Conservation (phyloP, 495 filamentous ascomycete species). For the Hyaloscypha hepaticicola region DNA sequence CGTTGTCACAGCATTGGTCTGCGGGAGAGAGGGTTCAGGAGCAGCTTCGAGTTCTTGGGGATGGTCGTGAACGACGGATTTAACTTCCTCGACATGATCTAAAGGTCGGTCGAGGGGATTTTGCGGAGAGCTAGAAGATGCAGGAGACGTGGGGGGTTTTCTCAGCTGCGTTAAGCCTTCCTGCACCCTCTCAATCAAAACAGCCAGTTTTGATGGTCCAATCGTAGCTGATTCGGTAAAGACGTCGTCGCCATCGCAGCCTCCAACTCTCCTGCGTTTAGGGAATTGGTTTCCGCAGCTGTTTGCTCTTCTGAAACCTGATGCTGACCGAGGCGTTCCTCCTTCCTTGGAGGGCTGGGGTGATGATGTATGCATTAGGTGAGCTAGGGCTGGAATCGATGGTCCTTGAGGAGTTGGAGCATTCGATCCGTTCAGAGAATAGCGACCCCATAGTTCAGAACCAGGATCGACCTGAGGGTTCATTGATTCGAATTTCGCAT, state of each 20-base stretch:
- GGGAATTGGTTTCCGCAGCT: slow-evolving; percentile 75
- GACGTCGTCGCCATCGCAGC: slow-evolving; percentile 36
- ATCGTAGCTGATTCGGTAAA: slow-evolving; percentile 31
- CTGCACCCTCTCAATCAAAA: slow-evolving; percentile 67
- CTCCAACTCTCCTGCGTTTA: slow-evolving; percentile 51
- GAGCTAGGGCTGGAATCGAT: slow-evolving; percentile 52
- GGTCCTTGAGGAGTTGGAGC: slow-evolving; percentile 36
- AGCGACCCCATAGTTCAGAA: slow-evolving; percentile 83
- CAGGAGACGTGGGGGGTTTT: slow-evolving; percentile 4
- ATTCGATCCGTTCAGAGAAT: slow-evolving; percentile 42
- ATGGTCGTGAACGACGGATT: neutral
- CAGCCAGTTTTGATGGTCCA: slow-evolving; percentile 51
- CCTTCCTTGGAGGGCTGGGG: slow-evolving; percentile 53
- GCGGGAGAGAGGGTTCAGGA: neutral
- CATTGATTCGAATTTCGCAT: slow-evolving; percentile 47
- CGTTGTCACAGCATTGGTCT: neutral
- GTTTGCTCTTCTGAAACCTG: slow-evolving; percentile 58
- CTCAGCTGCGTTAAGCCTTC: slow-evolving; percentile 49
- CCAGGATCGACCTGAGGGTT: slow-evolving; percentile 79
- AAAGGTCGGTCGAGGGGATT: neutral
- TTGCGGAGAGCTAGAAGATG: neutral
- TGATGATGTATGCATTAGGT: slow-evolving; percentile 67
- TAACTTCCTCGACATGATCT: neutral
- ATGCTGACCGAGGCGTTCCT: slow-evolving; percentile 46
- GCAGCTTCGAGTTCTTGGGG: neutral